phyloP scores from a whole-genome alignment of 2,329 filamentous ascomycete species.

The Pseudogymnoascus sp. region DNA sequence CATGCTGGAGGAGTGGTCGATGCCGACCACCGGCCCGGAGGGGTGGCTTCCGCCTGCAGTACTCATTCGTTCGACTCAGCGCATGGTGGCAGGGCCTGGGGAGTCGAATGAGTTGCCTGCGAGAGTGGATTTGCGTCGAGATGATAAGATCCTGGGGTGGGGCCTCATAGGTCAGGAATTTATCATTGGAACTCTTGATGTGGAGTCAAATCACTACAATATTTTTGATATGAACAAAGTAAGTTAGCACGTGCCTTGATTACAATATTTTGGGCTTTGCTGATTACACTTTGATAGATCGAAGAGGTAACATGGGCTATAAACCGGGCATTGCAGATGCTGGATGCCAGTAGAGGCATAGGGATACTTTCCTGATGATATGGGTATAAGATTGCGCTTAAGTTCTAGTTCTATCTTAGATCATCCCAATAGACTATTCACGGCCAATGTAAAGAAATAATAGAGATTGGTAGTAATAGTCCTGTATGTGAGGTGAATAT shows the following conservation, averaged over 20 bases:
- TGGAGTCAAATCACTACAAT: neutral
- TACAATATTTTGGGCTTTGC: neutral
- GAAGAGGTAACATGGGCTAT: neutral
- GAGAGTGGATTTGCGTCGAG: neutral
- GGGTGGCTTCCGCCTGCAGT: neutral
- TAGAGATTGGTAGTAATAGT: neutral
- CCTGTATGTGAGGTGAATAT: neutral
- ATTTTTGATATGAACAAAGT: neutral
- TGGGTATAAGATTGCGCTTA: neutral
- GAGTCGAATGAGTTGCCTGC: neutral
- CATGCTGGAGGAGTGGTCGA: neutral
- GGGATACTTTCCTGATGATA: neutral
- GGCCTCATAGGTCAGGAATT: neutral
- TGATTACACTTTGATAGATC: neutral
- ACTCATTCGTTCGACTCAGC: neutral
- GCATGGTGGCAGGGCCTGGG: neutral
- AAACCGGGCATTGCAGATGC: neutral
- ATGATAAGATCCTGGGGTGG: neutral
- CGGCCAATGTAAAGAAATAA: neutral
- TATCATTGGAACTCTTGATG: slow-evolving; percentile 5
- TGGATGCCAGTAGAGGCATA: neutral
- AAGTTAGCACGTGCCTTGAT: neutral
- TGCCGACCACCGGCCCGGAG: neutral
- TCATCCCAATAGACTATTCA: neutral
- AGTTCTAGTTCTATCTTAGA: neutral